Percentiles rank a stretch among this genome's conserved stretches.
These are phyloP conservation scores for Emergomyces pasteurianus DNA, from an alignment of 2,329 filamentous ascomycete genomes.

Conservation along the genomic window DNA sequence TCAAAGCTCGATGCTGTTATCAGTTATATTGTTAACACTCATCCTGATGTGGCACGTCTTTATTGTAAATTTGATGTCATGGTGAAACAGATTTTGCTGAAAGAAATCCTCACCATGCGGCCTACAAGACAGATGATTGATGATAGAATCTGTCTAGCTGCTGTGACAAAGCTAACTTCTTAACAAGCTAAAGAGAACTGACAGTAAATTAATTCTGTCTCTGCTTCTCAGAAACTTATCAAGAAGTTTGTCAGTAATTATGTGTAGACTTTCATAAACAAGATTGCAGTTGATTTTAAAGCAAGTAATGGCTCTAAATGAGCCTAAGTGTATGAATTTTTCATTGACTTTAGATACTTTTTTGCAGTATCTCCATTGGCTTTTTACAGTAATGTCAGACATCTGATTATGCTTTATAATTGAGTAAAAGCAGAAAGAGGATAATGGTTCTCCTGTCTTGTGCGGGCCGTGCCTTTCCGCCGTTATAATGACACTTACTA, in stretches of 20 bases:
- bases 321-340: neutral
- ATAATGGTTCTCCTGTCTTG: too few relatives aligned
- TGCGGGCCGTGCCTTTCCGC: too few relatives aligned
- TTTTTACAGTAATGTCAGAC: neutral
- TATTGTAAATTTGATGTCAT: too few relatives aligned
- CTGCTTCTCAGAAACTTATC: too few relatives aligned
- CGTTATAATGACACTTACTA: too few relatives aligned
- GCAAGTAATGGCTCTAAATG: neutral
- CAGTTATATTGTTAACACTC: conserved; percentile 2
- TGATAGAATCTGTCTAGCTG: neutral
- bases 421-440: neutral
- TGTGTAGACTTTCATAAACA: neutral
- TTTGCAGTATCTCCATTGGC: neutral
- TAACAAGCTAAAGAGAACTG: conserved; percentile 2
- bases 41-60: too few relatives aligned
- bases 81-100: too few relatives aligned
- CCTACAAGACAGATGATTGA: conserved; percentile 1
- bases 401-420: neutral
- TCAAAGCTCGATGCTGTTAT: conserved; percentile 3
- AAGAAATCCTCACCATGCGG: neutral
- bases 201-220: conserved; percentile 2
- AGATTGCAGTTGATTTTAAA: neutral
- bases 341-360: neutral
- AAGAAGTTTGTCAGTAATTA: neutral
- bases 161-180: neutral